Percentiles rank a stretch among this genome's conserved stretches.
These are phyloP conservation scores for Heterobasidion irregulare DNA, from an alignment of 1,284 basidiomycete genomes.

Conservation along the genomic window DNA sequence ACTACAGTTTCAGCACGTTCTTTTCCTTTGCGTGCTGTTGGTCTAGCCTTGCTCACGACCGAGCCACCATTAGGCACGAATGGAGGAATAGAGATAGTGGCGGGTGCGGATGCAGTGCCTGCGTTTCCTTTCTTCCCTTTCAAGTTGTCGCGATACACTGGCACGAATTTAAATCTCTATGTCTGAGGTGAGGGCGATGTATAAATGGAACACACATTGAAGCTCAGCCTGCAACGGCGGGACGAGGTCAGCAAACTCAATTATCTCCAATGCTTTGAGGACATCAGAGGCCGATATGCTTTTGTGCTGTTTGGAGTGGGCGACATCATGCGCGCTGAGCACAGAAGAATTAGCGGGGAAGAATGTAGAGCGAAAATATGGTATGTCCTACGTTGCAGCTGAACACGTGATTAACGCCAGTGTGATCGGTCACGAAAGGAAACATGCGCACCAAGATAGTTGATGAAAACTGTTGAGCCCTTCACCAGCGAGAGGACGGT, in stretches of 20 bases:
- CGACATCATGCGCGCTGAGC: slow-evolving; percentile 79
- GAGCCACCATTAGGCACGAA: slow-evolving; percentile 8
- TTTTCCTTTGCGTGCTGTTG: slow-evolving; percentile 20
- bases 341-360: not conserved
- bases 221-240: slow-evolving; percentile 67
- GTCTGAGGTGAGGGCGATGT: too few relatives aligned
- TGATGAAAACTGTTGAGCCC: slow-evolving; percentile 87
- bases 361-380: not conserved
- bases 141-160: slow-evolving; percentile 52
- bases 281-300: slow-evolving; percentile 85
- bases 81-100: slow-evolving; percentile 12
- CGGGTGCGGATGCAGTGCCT: slow-evolving; percentile 13
- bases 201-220: not conserved
- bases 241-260: slow-evolving; percentile 75
- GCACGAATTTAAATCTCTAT: not conserved
- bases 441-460: slow-evolving; percentile 65
- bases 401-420: not conserved
- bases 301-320: slow-evolving; percentile 77
- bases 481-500: slow-evolving; percentile 76
- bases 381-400: slow-evolving; percentile 1
- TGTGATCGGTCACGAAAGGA: not conserved
- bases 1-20: slow-evolving; percentile 12
- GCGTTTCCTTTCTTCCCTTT: slow-evolving; percentile 38
- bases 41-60: slow-evolving; percentile 24
- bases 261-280: slow-evolving; percentile 72